Percentiles rank a stretch among this genome's conserved stretches.
These are phyloP conservation scores for Ogataea glucozyma DNA, from an alignment of 805 yeast species.

Conservation along the genomic window DNA sequence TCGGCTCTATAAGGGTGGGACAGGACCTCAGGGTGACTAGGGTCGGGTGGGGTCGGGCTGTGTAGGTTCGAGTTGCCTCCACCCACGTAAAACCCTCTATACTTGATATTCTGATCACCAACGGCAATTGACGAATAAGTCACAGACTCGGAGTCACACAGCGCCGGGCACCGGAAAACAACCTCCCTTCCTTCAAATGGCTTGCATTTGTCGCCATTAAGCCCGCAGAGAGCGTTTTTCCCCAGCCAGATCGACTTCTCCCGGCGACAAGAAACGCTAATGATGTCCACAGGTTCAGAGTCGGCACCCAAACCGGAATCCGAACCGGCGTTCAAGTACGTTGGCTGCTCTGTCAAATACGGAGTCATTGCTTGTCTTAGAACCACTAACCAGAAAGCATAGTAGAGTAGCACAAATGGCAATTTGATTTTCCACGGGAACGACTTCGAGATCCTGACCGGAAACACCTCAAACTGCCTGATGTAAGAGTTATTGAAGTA, in stretches of 20 bases:
- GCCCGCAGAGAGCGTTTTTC: slow-evolving; percentile 73
- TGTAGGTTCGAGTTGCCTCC: slow-evolving; percentile 63
- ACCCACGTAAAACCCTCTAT: slow-evolving; percentile 73
- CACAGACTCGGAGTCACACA: slow-evolving; percentile 79
- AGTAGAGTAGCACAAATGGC: slow-evolving; percentile 40
- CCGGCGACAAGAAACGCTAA: slow-evolving; percentile 50
- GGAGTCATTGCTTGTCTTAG: slow-evolving; percentile 44
- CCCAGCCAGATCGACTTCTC: slow-evolving; percentile 67
- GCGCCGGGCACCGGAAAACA: slow-evolving; percentile 78
- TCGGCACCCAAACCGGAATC: slow-evolving; percentile 26
- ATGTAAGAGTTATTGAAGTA: slow-evolving; percentile 29
- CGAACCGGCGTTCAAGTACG: no score
- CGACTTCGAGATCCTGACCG: slow-evolving; percentile 37
- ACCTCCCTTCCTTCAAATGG: slow-evolving; percentile 47
- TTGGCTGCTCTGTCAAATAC: slow-evolving; percentile 46
- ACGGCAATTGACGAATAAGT: slow-evolving; percentile 73
- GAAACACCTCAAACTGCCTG: slow-evolving; percentile 44
- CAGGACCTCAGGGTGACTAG: slow-evolving; percentile 29
- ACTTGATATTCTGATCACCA: slow-evolving; percentile 67
- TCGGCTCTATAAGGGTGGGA: slow-evolving; percentile 80
- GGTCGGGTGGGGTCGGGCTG: no score
- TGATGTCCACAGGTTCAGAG: slow-evolving; percentile 28
- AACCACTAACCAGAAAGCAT: slow-evolving; percentile 47
- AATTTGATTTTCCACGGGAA: slow-evolving; percentile 33
- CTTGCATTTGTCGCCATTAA: slow-evolving; percentile 61